Conservation (phyloP, 371 early-diverging fungal genomes). For the Mucor piriformis region DNA sequence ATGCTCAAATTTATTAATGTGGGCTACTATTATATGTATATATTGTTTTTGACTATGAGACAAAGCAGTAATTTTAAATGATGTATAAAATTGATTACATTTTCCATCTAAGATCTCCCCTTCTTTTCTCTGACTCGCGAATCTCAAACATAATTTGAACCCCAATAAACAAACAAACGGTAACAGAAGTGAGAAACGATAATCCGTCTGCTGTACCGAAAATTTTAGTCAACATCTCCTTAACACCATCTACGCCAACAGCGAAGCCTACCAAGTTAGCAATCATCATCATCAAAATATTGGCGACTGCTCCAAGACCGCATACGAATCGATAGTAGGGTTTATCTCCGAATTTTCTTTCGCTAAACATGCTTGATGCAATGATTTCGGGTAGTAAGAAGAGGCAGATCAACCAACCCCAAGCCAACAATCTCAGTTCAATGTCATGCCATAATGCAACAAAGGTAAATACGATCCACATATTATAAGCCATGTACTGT, state of each 20-base stretch:
- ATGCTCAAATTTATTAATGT: neutral
- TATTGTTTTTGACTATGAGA: too few species aligned
- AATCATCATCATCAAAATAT: constrained; percentile 92
- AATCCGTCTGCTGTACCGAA: constrained; percentile 51
- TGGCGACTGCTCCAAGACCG: constrained; percentile 82
- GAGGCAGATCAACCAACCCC: constrained; percentile 91
- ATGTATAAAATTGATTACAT: constrained; percentile 28
- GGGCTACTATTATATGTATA: neutral
- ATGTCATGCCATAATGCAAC: constrained; percentile 97
- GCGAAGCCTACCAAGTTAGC: constrained; percentile 96
- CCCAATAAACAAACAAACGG: constrained; percentile 64
- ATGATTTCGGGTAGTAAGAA: constrained; percentile 87
- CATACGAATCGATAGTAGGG: constrained; percentile 80
- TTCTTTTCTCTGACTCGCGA: constrained; percentile 69
- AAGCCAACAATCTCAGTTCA: constrained; percentile 78
- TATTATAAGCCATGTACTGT: constrained; percentile 64
- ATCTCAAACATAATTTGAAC: constrained; percentile 88
- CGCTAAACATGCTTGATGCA: constrained; percentile 63
- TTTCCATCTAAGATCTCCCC: constrained; percentile 48
- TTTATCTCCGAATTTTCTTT: constrained; percentile 57
- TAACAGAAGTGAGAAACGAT: constrained; percentile 53
- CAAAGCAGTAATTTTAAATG: too few species aligned
- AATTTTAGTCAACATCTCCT: constrained; percentile 59
- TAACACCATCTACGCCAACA: constrained; percentile 84
- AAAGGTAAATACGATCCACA: constrained; percentile 88